These are phyloP conservation scores for Debaryomyces prosopidis DNA, from an alignment of 805 yeast species.

Conservation along the genomic window DNA sequence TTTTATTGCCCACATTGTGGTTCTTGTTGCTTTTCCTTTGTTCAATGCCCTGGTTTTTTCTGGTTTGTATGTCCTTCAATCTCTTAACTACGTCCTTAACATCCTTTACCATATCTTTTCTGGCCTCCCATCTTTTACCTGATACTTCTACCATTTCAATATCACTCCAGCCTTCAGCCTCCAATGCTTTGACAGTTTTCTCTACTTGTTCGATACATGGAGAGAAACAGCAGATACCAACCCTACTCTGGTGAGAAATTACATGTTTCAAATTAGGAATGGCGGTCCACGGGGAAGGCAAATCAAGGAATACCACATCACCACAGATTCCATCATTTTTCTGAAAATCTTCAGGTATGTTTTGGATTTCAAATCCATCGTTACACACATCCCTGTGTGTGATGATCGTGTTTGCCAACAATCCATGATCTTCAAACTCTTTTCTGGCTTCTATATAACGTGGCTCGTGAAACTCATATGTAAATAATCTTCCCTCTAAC, in stretches of 20 bases:
- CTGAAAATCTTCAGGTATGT: slow-evolving; percentile 25
- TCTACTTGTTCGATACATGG: slow-evolving; percentile 98
- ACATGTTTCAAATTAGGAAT: slow-evolving; percentile 70
- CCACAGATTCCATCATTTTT: slow-evolving; percentile 47
- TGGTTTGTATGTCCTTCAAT: slow-evolving; percentile 72
- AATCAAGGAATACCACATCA: slow-evolving; percentile 79
- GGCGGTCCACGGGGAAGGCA: slow-evolving; percentile 98
- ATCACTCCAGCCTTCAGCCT: slow-evolving; percentile 75
- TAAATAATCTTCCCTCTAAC: slow-evolving; percentile 61
- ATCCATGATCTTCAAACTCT: slow-evolving; percentile 76
- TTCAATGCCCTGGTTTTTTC: slow-evolving; percentile 65
- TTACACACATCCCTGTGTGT: slow-evolving; percentile 93
- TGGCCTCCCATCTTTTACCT: slow-evolving; percentile 83
- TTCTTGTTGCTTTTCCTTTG: slow-evolving; percentile 46
- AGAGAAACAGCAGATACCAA: slow-evolving; percentile 88
- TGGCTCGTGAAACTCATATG: slow-evolving; percentile 89
- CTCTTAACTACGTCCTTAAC: slow-evolving; percentile 77
- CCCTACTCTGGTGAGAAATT: slow-evolving; percentile 51
- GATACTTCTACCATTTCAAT: slow-evolving; percentile 92
- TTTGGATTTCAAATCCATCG: slow-evolving; percentile 68
- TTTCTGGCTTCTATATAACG: slow-evolving; percentile 74
- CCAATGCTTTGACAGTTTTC: slow-evolving; percentile 75
- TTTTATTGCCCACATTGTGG: slow-evolving; percentile 22
- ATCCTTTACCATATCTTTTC: slow-evolving; percentile 82
- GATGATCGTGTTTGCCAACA: slow-evolving; percentile 56